These are phyloP conservation scores for Diplotaxis tenuifolia DNA, from an alignment of 345 rosid species.

Conservation along the genomic window DNA sequence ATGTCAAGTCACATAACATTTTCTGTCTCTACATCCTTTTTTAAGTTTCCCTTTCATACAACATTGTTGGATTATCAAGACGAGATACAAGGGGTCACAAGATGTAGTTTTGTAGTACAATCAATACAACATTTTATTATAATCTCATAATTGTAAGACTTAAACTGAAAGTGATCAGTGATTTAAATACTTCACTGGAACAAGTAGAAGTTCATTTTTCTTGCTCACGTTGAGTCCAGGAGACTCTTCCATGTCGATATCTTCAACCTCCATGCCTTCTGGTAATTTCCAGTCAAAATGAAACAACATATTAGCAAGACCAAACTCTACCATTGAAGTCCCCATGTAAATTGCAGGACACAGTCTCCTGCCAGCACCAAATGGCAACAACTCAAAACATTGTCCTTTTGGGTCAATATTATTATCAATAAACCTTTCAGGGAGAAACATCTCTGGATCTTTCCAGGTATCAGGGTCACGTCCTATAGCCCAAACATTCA, in stretches of 20 bases:
- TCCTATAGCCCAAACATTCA: constrained; percentile 53
- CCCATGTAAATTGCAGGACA: constrained; percentile 46
- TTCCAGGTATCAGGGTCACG: constrained; percentile 47
- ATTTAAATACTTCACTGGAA: constrained; percentile 29
- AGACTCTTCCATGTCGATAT: constrained; percentile 42
- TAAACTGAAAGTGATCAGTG: background rate
- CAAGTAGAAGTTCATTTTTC: constrained; percentile 33
- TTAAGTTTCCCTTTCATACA: background rate
- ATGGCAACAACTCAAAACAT: constrained; percentile 44
- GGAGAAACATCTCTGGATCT: constrained; percentile 41
- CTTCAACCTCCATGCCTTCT: constrained; percentile 24
- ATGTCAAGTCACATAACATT: background rate
- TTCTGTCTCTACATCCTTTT: background rate
- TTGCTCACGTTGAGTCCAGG: constrained; percentile 34
- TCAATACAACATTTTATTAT: background rate
- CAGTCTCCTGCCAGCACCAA: constrained; percentile 48
- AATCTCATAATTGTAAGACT: background rate
- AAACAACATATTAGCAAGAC: constrained; percentile 43
- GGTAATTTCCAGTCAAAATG: constrained; percentile 49
- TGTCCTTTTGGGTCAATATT: constrained; percentile 45
- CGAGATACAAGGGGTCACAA: background rate
- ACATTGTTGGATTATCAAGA: background rate
- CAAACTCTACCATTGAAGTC: constrained; percentile 32
- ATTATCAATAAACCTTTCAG: constrained; percentile 41
- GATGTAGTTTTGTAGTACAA: background rate